Percentiles rank a stretch among this genome's conserved stretches.
These are phyloP conservation scores for Claviceps pusilla DNA, from an alignment of 2,329 filamentous ascomycete species.

Conservation along the genomic window DNA sequence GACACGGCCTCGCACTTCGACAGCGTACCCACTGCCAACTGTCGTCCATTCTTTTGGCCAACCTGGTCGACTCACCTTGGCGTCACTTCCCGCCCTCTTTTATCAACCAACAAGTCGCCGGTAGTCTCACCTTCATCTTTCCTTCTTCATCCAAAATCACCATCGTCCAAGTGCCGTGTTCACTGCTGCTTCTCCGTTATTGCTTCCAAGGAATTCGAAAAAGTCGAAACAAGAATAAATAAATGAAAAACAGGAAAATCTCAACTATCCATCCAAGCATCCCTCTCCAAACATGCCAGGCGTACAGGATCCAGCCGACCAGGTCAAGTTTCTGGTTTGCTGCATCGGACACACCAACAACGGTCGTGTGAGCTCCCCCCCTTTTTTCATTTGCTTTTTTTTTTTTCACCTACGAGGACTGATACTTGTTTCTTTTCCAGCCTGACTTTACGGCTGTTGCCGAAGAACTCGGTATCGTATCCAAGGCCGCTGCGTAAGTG, in stretches of 20 bases:
- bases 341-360: constrained; percentile 47
- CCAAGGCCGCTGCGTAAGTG: constrained; percentile 56
- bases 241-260: not conserved
- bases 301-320: constrained; percentile 31
- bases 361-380: constrained; percentile 35
- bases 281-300: constrained; percentile 5
- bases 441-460: constrained; percentile 53
- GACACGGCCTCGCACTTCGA: not conserved
- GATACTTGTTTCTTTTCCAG: constrained; percentile 22
- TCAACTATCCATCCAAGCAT: not conserved
- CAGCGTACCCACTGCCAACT: not conserved
- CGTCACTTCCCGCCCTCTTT: not conserved
- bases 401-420: not conserved
- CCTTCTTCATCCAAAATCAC: not conserved
- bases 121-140: not conserved
- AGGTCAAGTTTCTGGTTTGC: constrained; percentile 50
- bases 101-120: not conserved
- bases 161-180: not conserved
- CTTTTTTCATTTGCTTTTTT: not conserved
- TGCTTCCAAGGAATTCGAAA: not conserved
- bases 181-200: not conserved
- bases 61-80: not conserved
- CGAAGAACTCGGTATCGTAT: constrained; percentile 44
- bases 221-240: not conserved
- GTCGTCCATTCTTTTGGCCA: not conserved